These are phyloP conservation scores for Rhodosporidiobolus odoratus DNA, from an alignment of 768 basidiomycete genomes.

Conservation along the genomic window DNA sequence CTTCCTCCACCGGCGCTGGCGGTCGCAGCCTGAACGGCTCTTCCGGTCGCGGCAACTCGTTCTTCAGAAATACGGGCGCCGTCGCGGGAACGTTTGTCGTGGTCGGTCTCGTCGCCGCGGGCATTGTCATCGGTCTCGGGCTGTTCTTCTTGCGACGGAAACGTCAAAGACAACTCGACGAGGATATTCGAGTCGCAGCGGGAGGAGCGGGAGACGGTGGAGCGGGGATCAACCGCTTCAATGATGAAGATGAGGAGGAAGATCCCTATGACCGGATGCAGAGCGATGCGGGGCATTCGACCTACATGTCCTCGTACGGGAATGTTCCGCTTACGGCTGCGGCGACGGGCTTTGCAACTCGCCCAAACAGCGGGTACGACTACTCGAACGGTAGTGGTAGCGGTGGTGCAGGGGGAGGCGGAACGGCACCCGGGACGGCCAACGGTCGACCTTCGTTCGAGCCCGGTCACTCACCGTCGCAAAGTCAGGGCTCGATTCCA, in stretches of 20 bases:
- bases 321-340: slow-evolving; percentile 9
- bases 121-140: slow-evolving; percentile 51
- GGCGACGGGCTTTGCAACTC: not conserved
- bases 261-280: not conserved
- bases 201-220: slow-evolving; percentile 42
- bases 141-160: slow-evolving; percentile 48
- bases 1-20: not conserved
- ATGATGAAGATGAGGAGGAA: slow-evolving; percentile 34
- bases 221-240: slow-evolving; percentile 40
- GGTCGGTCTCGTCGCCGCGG: slow-evolving; percentile 62
- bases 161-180: slow-evolving; percentile 46
- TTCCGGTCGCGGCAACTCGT: slow-evolving; percentile 48
- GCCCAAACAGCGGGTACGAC: not conserved
- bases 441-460: slow-evolving; percentile 3
- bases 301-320: slow-evolving; percentile 24
- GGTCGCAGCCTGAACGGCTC: slow-evolving; percentile 25
- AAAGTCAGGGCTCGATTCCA: slow-evolving; percentile 13
- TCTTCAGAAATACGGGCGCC: slow-evolving; percentile 69
- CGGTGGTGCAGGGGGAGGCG: not conserved
- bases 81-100: slow-evolving; percentile 70
- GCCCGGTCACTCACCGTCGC: slow-evolving; percentile 11
- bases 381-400: not conserved
- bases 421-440: not conserved
- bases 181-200: slow-evolving; percentile 40
- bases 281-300: slow-evolving; percentile 3